Evolutionary conservation across 257 asterid genomes (phyloP).

Genomic region (Echium plantagineum): DNA sequence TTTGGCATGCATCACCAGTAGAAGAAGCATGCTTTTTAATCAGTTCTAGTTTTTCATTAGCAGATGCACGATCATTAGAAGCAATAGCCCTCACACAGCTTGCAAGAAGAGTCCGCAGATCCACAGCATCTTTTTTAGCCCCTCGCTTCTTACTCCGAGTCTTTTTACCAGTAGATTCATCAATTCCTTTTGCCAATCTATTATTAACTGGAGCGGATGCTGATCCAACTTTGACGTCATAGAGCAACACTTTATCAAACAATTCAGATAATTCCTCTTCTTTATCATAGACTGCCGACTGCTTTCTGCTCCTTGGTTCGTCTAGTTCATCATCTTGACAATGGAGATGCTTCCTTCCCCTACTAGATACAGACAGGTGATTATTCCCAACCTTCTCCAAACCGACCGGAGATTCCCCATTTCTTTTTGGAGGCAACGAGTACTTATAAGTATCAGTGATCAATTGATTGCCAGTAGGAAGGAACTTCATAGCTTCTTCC

Average conservation of each 20-base stretch:
- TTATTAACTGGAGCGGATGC: background rate
- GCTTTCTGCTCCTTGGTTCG: background rate
- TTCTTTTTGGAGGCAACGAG: background rate
- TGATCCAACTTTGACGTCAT: background rate
- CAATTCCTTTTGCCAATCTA: background rate
- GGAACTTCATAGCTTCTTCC: background rate
- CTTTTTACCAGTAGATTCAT: background rate
- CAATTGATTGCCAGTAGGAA: background rate
- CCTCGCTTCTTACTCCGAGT: background rate
- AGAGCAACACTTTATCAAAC: background rate
- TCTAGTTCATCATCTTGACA: background rate
- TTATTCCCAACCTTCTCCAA: background rate
- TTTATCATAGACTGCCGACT: background rate
- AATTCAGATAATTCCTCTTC: background rate
- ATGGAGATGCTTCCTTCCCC: background rate
- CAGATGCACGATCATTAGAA: background rate
- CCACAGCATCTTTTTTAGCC: background rate
- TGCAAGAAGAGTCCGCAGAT: background rate
- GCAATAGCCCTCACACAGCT: background rate
- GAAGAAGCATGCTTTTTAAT: background rate
- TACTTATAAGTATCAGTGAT: background rate
- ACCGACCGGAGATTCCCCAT: background rate
- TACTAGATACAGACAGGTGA: background rate
- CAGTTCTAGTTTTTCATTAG: background rate
- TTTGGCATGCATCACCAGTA: background rate